A percentile compares a stretch with the other conserved stretches of the same genome.
Evolutionary conservation across 2,329 filamentous ascomycete genomes (phyloP).

Genomic region (Alternaria ventricosa): DNA sequence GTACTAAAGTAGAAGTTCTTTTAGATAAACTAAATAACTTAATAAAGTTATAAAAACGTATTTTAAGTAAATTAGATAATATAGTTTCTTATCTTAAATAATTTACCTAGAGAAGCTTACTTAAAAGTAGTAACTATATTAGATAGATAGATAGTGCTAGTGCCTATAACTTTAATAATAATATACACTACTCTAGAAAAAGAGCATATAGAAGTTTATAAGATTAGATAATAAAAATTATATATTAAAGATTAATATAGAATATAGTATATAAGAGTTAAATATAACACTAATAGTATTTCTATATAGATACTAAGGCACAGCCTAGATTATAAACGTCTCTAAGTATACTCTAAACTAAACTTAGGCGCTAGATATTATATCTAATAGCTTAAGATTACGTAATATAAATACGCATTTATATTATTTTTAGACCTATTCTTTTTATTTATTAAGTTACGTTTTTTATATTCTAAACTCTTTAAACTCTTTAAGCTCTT

Average conservation of each 20-base stretch:
- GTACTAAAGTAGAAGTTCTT: not conserved
- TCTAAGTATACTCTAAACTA: not conserved
- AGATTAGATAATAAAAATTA: not conserved
- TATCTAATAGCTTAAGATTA: not conserved
- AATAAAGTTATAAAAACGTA: not conserved
- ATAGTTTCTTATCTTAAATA: not conserved
- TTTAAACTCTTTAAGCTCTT: not conserved
- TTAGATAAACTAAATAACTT: slow-evolving; percentile 2
- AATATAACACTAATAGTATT: not conserved
- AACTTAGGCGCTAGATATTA: not conserved
- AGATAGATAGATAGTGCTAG: not conserved
- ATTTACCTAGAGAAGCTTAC: not conserved
- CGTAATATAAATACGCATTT: not conserved
- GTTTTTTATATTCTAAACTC: not conserved
- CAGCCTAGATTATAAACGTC: not conserved
- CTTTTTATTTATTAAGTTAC: not conserved
- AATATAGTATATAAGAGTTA: not conserved
- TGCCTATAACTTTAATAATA: not conserved
- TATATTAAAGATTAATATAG: not conserved
- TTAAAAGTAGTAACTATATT: not conserved
- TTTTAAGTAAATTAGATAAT: not conserved
- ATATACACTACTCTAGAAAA: not conserved
- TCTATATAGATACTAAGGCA: not conserved
- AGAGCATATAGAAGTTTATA: not conserved
- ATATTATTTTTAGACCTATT: slow-evolving; percentile 1